Conservation (phyloP, 163 green algal species). For the Chlamydomonas reinhardtii region DNA sequence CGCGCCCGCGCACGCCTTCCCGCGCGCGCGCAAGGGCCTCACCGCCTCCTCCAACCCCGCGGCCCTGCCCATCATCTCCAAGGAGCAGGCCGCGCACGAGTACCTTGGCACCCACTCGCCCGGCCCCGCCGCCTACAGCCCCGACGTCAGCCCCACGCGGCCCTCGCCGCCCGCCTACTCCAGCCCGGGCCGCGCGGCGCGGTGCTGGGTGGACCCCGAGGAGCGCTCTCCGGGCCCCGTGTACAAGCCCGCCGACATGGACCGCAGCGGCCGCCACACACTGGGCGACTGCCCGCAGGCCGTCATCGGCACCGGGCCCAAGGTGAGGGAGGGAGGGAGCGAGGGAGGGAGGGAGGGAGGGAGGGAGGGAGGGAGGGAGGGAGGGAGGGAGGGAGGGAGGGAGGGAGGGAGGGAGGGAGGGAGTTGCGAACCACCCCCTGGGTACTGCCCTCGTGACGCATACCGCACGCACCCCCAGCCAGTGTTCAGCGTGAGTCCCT, state of each 20-base stretch:
- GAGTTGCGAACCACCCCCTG: no score
- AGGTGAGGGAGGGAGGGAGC: background rate
- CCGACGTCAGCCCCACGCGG: constrained; percentile 16
- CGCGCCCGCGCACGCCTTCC: constrained; percentile 43
- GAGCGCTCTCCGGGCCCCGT: constrained; percentile 15
- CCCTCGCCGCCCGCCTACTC: constrained; percentile 23
- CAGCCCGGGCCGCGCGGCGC: background rate
- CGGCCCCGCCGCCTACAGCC: constrained; percentile 52
- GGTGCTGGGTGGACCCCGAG: constrained; percentile 49
- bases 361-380: background rate
- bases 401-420: no score
- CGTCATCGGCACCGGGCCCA: constrained; percentile 22
- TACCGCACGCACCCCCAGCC: no score
- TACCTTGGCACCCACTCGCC: constrained; percentile 39
- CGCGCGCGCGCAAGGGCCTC: constrained; percentile 46
- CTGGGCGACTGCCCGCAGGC: constrained; percentile 32
- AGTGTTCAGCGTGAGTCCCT: no score
- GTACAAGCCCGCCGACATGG: constrained; percentile 34
- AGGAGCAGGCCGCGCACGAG: constrained; percentile 50
- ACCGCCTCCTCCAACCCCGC: constrained; percentile 21
- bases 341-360: background rate
- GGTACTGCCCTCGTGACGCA: no score
- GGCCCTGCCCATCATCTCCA: constrained; percentile 47
- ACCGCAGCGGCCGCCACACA: constrained; percentile 8
- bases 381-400: no score